Evolutionary conservation across 495 filamentous ascomycete species (phyloP).

Genomic region (Neurospora intermedia): DNA sequence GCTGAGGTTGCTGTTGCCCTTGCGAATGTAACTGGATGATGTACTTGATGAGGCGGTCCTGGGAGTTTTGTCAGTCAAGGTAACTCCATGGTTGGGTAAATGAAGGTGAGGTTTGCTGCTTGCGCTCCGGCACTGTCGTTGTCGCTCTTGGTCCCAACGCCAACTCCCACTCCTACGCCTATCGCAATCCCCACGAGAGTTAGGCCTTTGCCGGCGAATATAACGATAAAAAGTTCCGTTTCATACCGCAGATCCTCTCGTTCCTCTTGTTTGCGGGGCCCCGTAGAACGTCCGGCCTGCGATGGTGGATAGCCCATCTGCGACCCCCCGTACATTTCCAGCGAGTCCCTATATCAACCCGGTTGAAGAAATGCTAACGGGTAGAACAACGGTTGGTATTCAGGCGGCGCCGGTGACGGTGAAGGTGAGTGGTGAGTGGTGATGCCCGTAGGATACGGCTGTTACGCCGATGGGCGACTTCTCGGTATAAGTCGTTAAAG

Average conservation of each 20-base stretch:
- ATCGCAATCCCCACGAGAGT: constrained; percentile 11
- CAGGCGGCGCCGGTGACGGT: not conserved
- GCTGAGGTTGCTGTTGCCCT: not conserved
- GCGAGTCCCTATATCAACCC: not conserved
- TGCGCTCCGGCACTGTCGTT: not conserved
- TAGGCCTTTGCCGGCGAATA: constrained; percentile 5
- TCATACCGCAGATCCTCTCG: constrained; percentile 8
- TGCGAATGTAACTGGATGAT: not conserved
- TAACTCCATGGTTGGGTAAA: not conserved
- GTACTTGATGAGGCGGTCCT: not conserved
- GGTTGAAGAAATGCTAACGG: not conserved
- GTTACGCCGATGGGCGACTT: not conserved
- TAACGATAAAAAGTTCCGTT: constrained; percentile 5
- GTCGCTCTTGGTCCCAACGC: constrained; percentile 3
- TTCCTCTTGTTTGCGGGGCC: not conserved
- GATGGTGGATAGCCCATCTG: not conserved
- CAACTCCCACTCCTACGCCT: constrained; percentile 14
- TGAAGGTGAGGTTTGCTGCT: not conserved
- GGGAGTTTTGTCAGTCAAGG: not conserved
- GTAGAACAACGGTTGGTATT: not conserved
- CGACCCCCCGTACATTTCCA: not conserved
- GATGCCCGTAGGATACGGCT: not conserved
- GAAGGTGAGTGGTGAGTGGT: not conserved
- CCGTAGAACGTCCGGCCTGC: not conserved
- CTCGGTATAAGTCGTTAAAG: not conserved